Conservation (phyloP, 768 basidiomycete genomes). For the Russula emetica region DNA sequence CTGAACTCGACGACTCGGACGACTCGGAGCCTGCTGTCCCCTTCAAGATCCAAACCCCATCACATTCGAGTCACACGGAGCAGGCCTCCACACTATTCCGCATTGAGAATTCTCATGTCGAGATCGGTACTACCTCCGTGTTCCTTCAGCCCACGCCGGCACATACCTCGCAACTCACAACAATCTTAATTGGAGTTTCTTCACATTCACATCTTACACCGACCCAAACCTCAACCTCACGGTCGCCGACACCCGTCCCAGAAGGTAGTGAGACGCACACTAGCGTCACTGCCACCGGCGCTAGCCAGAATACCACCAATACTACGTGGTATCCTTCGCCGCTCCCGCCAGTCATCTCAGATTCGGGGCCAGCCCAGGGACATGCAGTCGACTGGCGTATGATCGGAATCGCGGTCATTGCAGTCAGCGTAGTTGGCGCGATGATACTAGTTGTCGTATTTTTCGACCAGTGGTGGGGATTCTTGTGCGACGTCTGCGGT, state of each 20-base stretch:
- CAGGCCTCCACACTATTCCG: constrained; percentile 21
- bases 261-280: constrained; percentile 3
- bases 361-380: constrained; percentile 16
- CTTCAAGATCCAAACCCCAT: background rate
- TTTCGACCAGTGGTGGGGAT: constrained; percentile 68
- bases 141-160: constrained; percentile 4
- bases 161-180: background rate
- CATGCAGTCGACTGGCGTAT: constrained; percentile 53
- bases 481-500: constrained; percentile 49
- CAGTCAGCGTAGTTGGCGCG: constrained; percentile 54
- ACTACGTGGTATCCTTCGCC: constrained; percentile 1
- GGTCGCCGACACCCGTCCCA: background rate
- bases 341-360: background rate
- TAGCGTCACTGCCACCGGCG: background rate
- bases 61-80: constrained; percentile 19
- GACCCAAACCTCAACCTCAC: background rate
- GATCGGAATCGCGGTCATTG: constrained; percentile 61
- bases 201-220: background rate
- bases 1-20: constrained; percentile 9
- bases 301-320: background rate
- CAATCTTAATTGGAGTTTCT: background rate
- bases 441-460: constrained; percentile 56
- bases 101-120: constrained; percentile 3
- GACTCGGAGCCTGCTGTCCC: constrained; percentile 3
- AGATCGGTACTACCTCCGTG: constrained; percentile 1